A percentile compares a stretch with the other conserved stretches of the same genome.
Conservation (phyloP, 1,284 basidiomycete species). For the Bjerkandera adusta region DNA sequence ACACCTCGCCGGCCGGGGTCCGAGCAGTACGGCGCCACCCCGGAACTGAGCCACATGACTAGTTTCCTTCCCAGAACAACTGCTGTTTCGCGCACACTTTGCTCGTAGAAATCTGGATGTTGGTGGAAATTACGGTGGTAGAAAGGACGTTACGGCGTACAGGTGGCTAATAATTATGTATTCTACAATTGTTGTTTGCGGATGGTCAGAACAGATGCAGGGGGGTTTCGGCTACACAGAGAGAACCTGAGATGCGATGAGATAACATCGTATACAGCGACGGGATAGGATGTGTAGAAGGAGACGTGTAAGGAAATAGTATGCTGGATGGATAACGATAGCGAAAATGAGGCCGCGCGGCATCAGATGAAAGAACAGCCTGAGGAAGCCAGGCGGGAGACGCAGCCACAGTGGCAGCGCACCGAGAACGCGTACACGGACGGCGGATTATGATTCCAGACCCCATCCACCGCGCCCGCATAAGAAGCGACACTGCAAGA, state of each 20-base stretch:
- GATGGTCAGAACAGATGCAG: slow-evolving; percentile 10
- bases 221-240: slow-evolving; percentile 12
- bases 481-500: slow-evolving; percentile 78
- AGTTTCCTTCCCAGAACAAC: neutral
- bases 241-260: slow-evolving; percentile 17
- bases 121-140: slow-evolving; percentile 8
- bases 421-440: too few species aligned
- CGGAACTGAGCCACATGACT: slow-evolving; percentile 19
- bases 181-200: slow-evolving; percentile 14
- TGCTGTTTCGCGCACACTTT: too few species aligned
- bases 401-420: too few species aligned
- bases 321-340: slow-evolving; percentile 14
- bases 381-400: slow-evolving; percentile 3
- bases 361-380: slow-evolving; percentile 13
- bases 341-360: slow-evolving; percentile 16
- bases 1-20: slow-evolving; percentile 25
- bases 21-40: slow-evolving; percentile 14
- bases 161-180: too few species aligned
- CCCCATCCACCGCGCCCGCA: slow-evolving; percentile 67
- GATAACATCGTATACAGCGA: slow-evolving; percentile 14
- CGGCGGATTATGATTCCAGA: slow-evolving; percentile 20
- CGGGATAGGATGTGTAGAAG: slow-evolving; percentile 7
- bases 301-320: slow-evolving; percentile 17
- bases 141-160: slow-evolving; percentile 5
- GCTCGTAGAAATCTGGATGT: slow-evolving; percentile 8